Evolutionary conservation across 257 asterid genomes (phyloP), one percentile per base, ranked within the genome.

Genomic region (Eustoma russellianum): DNA sequence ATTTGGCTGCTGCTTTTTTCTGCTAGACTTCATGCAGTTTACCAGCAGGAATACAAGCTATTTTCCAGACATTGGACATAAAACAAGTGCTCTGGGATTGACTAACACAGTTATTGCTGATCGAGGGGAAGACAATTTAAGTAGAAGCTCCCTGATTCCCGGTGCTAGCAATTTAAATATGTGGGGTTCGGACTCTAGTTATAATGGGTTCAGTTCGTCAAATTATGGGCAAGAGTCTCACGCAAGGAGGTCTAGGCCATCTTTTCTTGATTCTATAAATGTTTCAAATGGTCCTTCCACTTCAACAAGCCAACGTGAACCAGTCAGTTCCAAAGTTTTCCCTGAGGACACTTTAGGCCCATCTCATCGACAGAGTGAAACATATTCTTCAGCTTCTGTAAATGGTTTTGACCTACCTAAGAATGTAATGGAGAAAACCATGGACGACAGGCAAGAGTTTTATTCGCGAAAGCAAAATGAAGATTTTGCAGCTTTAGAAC

Each of bases 401-500:
- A 73, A 68, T 56, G 95, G 78, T 61, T 61, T 56, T 60, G 79
- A 71, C 63, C 57, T 48, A 41, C 74, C 71, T 72, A 79, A 64
- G 67, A 78, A 78, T 72, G 70, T 49, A 24, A 52, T 48, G 6
- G 85, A 70, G 38, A 65, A 52, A 60, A 56, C 17, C 44, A 49
- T 53, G 57, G 77, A 70, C 49, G 68, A 54, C 60, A 83, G 62
- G 55, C 74, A 72, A 15, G 68, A 67, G 17, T 71, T 76, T 46
- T 66, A 78, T 69, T 60, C 79, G 2, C 90, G 62, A 68, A 86
- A 76, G 73, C 93, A 83, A 68, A 77, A 88, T 52, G 97, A 92
- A 57, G 97, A 83, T 62, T 92, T 92, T 78, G 81, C 90, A 68
- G 88, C 93, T 33, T 66, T 92, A 61, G 98, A 92, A 77, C 97